phyloP scores from a whole-genome alignment of 2,329 filamentous ascomycete genomes.

The Fusarium domesticum region DNA sequence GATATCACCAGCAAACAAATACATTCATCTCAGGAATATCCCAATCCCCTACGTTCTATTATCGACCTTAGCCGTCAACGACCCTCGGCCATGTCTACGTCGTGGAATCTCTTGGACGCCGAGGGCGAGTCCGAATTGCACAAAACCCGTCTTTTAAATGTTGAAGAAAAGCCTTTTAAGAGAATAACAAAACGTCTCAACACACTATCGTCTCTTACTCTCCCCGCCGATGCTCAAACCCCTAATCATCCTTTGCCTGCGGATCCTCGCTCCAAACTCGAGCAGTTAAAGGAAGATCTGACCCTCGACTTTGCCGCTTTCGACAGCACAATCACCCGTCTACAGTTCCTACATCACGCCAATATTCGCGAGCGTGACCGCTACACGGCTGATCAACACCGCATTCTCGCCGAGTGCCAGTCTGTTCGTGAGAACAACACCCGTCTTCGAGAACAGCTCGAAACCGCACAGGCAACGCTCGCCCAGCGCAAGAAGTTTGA shows the following conservation, averaged over 20 bases:
- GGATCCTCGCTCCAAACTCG: constrained; percentile 49
- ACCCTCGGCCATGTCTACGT: constrained; percentile 35
- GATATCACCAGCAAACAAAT: too few species aligned
- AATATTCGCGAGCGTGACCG: constrained; percentile 80
- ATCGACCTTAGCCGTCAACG: constrained; percentile 4
- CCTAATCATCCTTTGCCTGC: constrained; percentile 44
- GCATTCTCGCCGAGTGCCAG: constrained; percentile 76
- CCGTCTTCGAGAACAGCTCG: constrained; percentile 69
- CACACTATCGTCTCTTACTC: constrained; percentile 59
- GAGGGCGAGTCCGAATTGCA: constrained; percentile 81
- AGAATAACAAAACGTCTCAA: constrained; percentile 80
- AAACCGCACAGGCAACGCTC: constrained; percentile 71
- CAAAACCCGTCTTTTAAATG: constrained; percentile 78
- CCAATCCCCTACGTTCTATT: too few species aligned
- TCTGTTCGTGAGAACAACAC: constrained; percentile 72
- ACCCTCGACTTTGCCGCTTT: constrained; percentile 86
- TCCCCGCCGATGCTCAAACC: constrained; percentile 33
- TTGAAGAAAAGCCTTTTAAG: constrained; percentile 91
- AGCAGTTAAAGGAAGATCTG: constrained; percentile 77
- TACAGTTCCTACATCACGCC: constrained; percentile 81
- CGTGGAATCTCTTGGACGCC: constrained; percentile 68
- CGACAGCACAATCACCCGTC: constrained; percentile 79
- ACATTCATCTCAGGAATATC: not conserved
- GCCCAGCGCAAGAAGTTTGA: constrained; percentile 82
- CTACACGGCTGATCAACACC: constrained; percentile 75